Conservation (phyloP, 345 rosid species). For the Eucalyptus polybractea region DNA sequence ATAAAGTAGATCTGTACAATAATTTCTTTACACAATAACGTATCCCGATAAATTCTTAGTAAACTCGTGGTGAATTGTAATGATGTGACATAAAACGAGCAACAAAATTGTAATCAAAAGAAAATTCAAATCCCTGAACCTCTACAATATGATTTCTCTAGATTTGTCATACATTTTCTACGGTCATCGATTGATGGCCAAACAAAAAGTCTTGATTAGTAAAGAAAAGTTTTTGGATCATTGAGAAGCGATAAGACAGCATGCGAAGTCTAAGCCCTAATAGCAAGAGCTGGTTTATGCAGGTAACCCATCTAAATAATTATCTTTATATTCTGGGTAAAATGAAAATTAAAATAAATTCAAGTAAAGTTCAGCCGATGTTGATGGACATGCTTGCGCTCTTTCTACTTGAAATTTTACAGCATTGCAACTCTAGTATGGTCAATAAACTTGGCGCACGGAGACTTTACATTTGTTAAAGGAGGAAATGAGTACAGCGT, state of each 20-base stretch:
- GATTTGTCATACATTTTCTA: not conserved
- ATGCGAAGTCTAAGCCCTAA: not conserved
- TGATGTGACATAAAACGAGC: not conserved
- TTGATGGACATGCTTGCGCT: not conserved
- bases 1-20: not conserved
- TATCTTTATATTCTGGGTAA: not conserved
- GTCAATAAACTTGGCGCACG: too few species aligned
- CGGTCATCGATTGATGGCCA: not conserved
- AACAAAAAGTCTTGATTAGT: not conserved
- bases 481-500: too few species aligned
- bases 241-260: not conserved
- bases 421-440: too few species aligned
- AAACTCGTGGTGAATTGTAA: not conserved
- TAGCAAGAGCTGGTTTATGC: not conserved
- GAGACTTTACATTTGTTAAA: too few species aligned
- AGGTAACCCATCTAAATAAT: not conserved
- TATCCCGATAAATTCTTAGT: not conserved
- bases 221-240: not conserved
- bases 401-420: not conserved
- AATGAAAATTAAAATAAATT: not conserved
- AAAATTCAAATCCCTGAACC: not conserved
- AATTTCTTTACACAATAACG: not conserved
- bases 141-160: not conserved
- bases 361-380: not conserved
- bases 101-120: not conserved